Evolutionary conservation across 2,329 filamentous ascomycete species (phyloP), one percentile per base, ranked within the genome.

Genomic region (Colletotrichum australisinense): DNA sequence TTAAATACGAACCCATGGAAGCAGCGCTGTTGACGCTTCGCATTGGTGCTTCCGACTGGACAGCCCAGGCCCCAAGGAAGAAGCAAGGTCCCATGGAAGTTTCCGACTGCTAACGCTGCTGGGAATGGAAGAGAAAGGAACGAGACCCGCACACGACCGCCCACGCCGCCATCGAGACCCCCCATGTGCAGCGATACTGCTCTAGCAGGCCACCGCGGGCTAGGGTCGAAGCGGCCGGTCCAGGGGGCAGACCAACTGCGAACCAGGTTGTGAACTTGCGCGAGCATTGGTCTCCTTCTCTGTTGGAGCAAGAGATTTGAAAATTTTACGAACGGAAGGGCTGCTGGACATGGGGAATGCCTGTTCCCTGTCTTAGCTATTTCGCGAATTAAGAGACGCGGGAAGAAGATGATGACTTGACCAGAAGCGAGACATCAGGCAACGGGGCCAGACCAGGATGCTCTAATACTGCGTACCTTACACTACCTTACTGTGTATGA

Each of bases 291-390:
- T 22, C 49, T 46, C 38, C 67, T 49, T 46, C 46, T 53, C 16
- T 32, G 60, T 55, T 49, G 55, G 42, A 56, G 60, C 60, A 55
- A 64, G 69, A 68, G 66, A 73, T 64, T 68, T 62, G 69, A 73
- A 69, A 64, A 73, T 65, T 72, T 74, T 60, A 73, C 64, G 46
- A 65, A 65, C 59, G 42, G 30, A 38, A 56, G 65, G 46, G 62
- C 53, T 69, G 69, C 53, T 42, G 58, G 72, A 69, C 56, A 74
- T 74, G 72, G 64, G 52, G 59, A 63, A 74, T 73, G 64, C 69
- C 56, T 74, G 72, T 69, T 28, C 38, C 53, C n/a, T 26, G 59
- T 63, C 28, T 24, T 16, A 16, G 22, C 19, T 38, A 32, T 35
- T 38, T 52, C 58, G 26, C 42, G 66, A 64, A 70, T 63, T 57